Conservation (phyloP, 1,284 basidiomycete species). For the Schizophyllum commune region DNA sequence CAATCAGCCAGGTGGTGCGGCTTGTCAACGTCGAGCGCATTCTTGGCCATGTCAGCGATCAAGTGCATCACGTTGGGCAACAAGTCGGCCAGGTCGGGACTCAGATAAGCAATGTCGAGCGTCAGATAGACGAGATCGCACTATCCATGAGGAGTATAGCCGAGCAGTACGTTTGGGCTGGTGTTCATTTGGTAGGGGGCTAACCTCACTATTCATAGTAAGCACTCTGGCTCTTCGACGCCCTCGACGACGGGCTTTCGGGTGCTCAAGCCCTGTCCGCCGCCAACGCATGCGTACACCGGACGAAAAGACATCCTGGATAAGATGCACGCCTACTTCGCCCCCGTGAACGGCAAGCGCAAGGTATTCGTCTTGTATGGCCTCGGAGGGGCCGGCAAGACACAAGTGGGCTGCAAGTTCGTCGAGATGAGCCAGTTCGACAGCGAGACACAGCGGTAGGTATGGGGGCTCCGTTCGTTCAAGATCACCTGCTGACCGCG, state of each 20-base stretch:
- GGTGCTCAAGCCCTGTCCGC: neutral
- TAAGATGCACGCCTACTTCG: conserved; percentile 5
- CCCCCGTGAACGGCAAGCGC: neutral
- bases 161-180: neutral
- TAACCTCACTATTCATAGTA: neutral
- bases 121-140: neutral
- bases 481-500: neutral
- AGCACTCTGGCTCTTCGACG: neutral
- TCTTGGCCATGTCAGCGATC: neutral
- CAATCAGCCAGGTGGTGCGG: neutral
- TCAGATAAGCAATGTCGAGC: neutral
- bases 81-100: neutral
- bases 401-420: conserved; percentile 7
- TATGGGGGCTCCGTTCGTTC: neutral
- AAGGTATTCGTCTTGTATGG: conserved; percentile 4
- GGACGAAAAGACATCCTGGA: conserved; percentile 1
- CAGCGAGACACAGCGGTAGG: neutral
- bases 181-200: no score
- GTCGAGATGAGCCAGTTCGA: neutral
- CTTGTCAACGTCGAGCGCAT: neutral
- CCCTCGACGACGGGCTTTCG: neutral
- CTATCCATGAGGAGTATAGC: neutral
- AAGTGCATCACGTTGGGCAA: neutral
- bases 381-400: conserved; percentile 6
- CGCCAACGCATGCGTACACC: neutral